phyloP scores from a whole-genome alignment of 768 basidiomycete genomes.

The Kwoniella europaea region DNA sequence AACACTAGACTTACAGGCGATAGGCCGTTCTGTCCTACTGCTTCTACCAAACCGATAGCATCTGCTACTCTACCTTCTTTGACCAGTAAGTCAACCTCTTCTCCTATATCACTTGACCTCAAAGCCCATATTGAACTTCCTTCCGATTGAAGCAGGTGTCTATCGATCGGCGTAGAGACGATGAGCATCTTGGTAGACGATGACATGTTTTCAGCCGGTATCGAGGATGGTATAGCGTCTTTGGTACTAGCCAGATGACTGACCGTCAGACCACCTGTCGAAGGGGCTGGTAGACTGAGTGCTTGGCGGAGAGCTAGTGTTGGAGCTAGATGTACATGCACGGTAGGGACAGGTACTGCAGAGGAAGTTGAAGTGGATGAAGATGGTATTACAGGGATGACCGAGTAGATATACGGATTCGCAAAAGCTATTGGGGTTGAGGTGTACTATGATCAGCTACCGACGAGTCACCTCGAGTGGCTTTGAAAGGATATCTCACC shows the following conservation, averaged over 20 bases:
- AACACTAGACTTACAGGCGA: constrained; percentile 32
- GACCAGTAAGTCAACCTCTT: constrained; percentile 84
- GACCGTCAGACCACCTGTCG: constrained; percentile 42
- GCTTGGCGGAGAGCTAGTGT: constrained; percentile 43
- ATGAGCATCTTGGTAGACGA: constrained; percentile 33
- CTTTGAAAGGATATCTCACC: constrained; percentile 26
- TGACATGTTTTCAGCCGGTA: constrained; percentile 63
- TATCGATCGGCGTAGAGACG: constrained; percentile 76
- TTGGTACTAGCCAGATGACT: constrained; percentile 50
- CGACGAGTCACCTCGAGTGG: neutral
- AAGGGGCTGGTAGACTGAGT: constrained; percentile 31
- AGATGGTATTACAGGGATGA: constrained; percentile 33
- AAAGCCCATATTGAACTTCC: constrained; percentile 82
- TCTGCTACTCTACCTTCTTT: constrained; percentile 71
- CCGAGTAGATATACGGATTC: constrained; percentile 52
- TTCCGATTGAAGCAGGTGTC: constrained; percentile 67
- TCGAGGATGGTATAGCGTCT: constrained; percentile 55
- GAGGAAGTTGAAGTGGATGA: constrained; percentile 23
- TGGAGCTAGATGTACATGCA: constrained; percentile 48
- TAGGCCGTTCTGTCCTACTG: constrained; percentile 64
- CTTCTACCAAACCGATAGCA: constrained; percentile 78
- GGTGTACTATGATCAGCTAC: constrained; percentile 9
- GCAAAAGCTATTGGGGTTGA: constrained; percentile 33
- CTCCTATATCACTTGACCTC: constrained; percentile 72
- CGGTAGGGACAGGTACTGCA: constrained; percentile 17